A percentile compares a stretch with the other conserved stretches of the same genome.
Conservation (phyloP, 2,329 filamentous ascomycete species). For the Xylaria sp. region DNA sequence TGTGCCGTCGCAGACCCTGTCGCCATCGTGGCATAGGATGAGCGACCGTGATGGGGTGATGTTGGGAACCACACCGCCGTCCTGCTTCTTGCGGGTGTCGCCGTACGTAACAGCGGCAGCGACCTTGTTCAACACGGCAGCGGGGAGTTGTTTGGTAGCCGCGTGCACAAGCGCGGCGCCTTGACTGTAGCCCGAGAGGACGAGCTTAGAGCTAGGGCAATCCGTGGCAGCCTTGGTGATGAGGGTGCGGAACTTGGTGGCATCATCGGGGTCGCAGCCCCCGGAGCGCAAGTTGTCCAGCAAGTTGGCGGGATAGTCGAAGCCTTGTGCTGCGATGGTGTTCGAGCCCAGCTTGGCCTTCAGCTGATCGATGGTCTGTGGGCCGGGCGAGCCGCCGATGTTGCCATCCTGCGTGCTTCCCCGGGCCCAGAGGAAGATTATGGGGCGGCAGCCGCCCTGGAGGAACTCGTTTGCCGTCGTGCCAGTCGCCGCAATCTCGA, state of each 20-base stretch:
- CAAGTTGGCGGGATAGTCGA: conserved; percentile 35
- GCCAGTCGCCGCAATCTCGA: conserved; percentile 1
- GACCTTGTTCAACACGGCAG: conserved; percentile 40
- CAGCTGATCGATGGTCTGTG: conserved; percentile 56
- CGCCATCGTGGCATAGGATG: conserved; percentile 55
- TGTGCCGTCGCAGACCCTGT: conserved; percentile 56
- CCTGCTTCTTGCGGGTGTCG: conserved; percentile 47
- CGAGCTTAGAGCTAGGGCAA: conserved; percentile 49
- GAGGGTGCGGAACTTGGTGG: conserved; percentile 43
- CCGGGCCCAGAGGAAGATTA: conserved; percentile 49
- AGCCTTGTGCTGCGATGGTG: conserved; percentile 35
- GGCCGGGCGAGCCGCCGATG: conserved; percentile 40
- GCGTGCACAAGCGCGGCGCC: conserved; percentile 53
- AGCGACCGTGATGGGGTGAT: conserved; percentile 41
- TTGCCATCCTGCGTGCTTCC: conserved; percentile 48
- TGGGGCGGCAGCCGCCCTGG: conserved; percentile 42
- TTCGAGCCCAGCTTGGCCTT: conserved; percentile 45
- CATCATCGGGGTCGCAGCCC: conserved; percentile 43
- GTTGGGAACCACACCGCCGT: conserved; percentile 41
- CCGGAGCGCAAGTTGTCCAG: conserved; percentile 34
- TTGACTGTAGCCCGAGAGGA: conserved; percentile 49
- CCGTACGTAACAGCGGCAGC: conserved; percentile 51
- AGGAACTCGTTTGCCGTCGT: conserved; percentile 45
- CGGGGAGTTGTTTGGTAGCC: conserved; percentile 42
- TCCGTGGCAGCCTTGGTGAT: conserved; percentile 42